Evolutionary conservation across 2,329 filamentous ascomycete species (phyloP).

Genomic region (Sarocladiaceae sp.): DNA sequence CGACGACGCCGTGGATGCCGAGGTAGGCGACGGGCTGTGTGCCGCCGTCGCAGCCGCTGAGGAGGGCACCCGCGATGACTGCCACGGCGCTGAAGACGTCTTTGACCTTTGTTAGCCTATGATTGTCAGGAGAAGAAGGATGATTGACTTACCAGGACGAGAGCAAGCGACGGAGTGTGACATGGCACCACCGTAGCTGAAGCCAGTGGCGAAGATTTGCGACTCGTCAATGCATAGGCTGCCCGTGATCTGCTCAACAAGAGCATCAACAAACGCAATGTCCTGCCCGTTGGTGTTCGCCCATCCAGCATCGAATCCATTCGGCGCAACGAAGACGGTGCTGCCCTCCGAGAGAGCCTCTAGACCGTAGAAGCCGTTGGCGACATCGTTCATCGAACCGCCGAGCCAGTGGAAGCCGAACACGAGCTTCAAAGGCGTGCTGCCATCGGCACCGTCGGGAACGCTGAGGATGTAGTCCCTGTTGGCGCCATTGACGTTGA

Average conservation of each 20-base stretch:
- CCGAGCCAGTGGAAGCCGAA: constrained; percentile 34
- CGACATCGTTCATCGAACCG: constrained; percentile 29
- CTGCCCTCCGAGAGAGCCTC: constrained; percentile 24
- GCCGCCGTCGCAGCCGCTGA: constrained; percentile 31
- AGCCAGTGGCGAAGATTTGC: constrained; percentile 33
- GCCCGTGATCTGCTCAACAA: constrained; percentile 27
- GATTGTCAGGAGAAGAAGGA: neutral
- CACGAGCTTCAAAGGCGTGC: constrained; percentile 31
- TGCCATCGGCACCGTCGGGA: constrained; percentile 32
- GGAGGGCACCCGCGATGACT: constrained; percentile 23
- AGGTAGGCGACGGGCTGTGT: constrained; percentile 32
- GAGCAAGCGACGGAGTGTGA: constrained; percentile 33
- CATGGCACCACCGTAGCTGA: constrained; percentile 37
- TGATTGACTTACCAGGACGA: constrained; percentile 19
- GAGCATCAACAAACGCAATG: constrained; percentile 29
- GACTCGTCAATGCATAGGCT: constrained; percentile 33
- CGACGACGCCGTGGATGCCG: constrained; percentile 31
- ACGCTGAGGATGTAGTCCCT: constrained; percentile 30
- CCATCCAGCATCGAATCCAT: constrained; percentile 34
- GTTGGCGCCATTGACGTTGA: constrained; percentile 25
- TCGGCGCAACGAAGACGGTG: constrained; percentile 34
- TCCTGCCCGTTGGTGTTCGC: constrained; percentile 34
- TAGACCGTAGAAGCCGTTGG: constrained; percentile 32
- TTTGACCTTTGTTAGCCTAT: neutral
- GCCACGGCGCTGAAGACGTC: constrained; percentile 31